Evolutionary conservation across 2,329 filamentous ascomycete genomes (phyloP).

Genomic region (Ceratocystis cubensis): DNA sequence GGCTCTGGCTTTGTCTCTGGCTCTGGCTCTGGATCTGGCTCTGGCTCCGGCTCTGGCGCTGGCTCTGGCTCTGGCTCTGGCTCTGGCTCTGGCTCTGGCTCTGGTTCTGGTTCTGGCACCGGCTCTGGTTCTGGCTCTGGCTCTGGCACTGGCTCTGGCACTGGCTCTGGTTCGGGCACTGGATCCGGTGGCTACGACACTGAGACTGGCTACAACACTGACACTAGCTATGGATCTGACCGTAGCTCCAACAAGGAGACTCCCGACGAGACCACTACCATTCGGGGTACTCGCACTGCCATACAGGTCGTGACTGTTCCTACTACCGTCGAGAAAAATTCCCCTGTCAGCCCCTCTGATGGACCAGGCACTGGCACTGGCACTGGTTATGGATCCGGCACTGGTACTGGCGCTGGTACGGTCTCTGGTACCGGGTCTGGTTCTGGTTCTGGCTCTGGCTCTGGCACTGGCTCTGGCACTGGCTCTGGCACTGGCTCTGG

Average conservation of each 20-base stretch:
- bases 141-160: constrained; percentile 30
- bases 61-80: too few species aligned
- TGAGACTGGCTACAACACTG: constrained; percentile 22
- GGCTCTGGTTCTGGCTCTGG: too few species aligned
- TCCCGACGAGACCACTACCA: constrained; percentile 28
- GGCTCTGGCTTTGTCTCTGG: too few species aligned
- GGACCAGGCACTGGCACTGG: constrained; percentile 24
- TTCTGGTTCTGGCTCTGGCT: neutral
- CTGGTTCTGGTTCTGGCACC: too few species aligned
- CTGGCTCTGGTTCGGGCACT: constrained; percentile 30
- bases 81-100: too few species aligned
- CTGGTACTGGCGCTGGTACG: neutral
- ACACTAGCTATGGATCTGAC: constrained; percentile 28
- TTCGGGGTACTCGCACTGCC: constrained; percentile 32
- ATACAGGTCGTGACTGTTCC: constrained; percentile 30
- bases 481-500: neutral
- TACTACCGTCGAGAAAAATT: constrained; percentile 27
- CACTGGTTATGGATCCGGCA: neutral
- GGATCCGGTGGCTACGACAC: constrained; percentile 11
- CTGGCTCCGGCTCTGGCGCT: too few species aligned
- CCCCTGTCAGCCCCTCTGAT: constrained; percentile 25
- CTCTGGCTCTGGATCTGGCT: too few species aligned
- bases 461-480: neutral
- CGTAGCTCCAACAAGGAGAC: constrained; percentile 22
- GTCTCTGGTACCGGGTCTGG: too few species aligned